Conservation (phyloP, 192 early-diverging fungal species). For the Coemansia sp. region DNA sequence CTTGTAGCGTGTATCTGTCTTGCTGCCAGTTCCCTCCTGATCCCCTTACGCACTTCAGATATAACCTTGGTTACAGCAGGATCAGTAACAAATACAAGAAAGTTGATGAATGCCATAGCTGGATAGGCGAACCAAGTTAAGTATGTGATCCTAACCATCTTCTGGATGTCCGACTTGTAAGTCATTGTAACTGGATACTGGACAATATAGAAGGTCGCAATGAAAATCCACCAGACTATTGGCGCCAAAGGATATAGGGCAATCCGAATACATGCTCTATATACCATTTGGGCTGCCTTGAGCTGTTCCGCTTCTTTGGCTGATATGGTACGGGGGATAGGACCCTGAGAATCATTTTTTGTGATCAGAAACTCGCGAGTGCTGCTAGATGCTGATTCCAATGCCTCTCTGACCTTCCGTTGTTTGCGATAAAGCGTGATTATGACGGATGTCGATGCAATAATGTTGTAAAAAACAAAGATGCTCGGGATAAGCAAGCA, state of each 20-base stretch:
- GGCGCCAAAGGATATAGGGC: slow-evolving; percentile 37
- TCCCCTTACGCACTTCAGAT: slow-evolving; percentile 9
- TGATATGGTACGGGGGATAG: slow-evolving; percentile 10
- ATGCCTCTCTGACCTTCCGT: slow-evolving; percentile 11
- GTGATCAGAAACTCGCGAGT: slow-evolving; percentile 6
- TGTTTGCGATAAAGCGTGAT: slow-evolving; percentile 28
- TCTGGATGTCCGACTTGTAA: slow-evolving; percentile 9
- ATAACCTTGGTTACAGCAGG: slow-evolving; percentile 22
- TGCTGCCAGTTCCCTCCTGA: slow-evolving; percentile 1
- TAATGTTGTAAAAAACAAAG: slow-evolving; percentile 32
- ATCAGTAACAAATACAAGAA: slow-evolving; percentile 38
- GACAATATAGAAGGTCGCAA: slow-evolving; percentile 11
- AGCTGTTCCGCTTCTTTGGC: slow-evolving; percentile 23
- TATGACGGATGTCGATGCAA: slow-evolving; percentile 17
- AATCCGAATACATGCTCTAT: slow-evolving; percentile 39
- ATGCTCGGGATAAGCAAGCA: slow-evolving; percentile 19
- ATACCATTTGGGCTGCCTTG: slow-evolving; percentile 28
- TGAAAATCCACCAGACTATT: slow-evolving; percentile 20
- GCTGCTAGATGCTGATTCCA: slow-evolving; percentile 9
- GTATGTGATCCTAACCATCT: not conserved
- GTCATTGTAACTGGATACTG: slow-evolving; percentile 33
- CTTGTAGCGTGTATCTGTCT: not conserved
- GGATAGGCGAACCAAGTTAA: slow-evolving; percentile 20
- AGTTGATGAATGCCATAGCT: slow-evolving; percentile 16
- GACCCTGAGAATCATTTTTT: not conserved